Evolutionary conservation across 305 asterid species (phyloP).

Genomic region (Lippia alba): DNA sequence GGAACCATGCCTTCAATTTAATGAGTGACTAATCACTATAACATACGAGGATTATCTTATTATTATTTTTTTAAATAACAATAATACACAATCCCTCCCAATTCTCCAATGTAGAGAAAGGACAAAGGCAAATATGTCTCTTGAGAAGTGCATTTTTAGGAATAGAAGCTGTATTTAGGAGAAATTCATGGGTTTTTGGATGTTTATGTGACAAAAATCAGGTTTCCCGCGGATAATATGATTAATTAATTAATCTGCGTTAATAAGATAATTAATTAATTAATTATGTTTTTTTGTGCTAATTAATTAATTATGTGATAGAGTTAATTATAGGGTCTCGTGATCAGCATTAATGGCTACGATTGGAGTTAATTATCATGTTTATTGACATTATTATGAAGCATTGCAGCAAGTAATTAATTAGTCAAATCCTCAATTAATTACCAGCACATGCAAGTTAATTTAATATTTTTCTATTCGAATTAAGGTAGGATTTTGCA

Average conservation of each 20-base stretch:
- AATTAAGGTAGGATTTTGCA: too few relatives aligned
- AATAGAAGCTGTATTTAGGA: conserved; percentile 25
- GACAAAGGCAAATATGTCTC: neutral
- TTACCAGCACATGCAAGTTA: neutral
- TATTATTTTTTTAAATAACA: too few relatives aligned
- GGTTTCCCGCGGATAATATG: conserved; percentile 22
- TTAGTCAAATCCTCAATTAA: too few relatives aligned
- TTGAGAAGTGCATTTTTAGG: conserved; percentile 19
- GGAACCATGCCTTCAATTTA: too few relatives aligned
- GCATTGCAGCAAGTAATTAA: too few relatives aligned
- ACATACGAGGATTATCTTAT: too few relatives aligned
- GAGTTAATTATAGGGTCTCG: neutral
- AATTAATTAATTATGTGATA: neutral
- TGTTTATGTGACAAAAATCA: conserved; percentile 12
- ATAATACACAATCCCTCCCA: too few relatives aligned
- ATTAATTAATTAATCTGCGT: neutral
- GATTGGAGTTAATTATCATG: neutral
- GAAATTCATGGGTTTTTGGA: neutral
- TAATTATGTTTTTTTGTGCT: neutral
- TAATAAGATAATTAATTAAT: neutral
- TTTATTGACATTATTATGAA: neutral
- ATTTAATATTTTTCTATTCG: too few relatives aligned
- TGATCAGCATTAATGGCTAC: neutral
- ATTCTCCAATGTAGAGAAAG: too few relatives aligned
- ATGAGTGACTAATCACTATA: too few relatives aligned